Evolutionary conservation across 768 basidiomycete species (phyloP).

Genomic region (Amanita rubescens): DNA sequence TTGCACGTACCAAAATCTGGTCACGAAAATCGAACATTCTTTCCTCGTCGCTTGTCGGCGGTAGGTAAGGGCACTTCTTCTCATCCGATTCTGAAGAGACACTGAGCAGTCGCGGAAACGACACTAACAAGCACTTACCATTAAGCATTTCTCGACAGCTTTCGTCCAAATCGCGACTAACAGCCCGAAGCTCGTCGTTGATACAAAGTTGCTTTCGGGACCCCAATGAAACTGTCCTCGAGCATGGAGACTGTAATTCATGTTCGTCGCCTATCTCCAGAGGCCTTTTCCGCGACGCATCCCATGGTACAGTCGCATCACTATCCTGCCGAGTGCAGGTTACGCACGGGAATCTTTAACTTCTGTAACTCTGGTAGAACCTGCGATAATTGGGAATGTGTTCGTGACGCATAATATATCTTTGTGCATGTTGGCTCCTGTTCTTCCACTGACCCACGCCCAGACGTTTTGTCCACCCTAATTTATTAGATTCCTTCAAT

Average conservation of each 20-base stretch:
- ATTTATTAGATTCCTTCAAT: not conserved
- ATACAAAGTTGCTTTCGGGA: conserved; percentile 92
- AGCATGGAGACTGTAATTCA: conserved; percentile 16
- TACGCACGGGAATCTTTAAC: conserved; percentile 37
- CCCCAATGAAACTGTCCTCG: conserved; percentile 76
- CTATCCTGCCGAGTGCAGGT: conserved; percentile 15
- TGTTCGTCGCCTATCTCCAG: conserved; percentile 18
- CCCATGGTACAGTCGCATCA: conserved; percentile 12
- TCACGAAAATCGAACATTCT: conserved; percentile 80
- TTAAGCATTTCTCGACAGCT: conserved; percentile 75
- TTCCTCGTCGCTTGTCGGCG: conserved; percentile 57
- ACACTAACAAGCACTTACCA: conserved; percentile 33
- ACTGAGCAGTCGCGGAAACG: not conserved
- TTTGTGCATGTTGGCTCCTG: conserved; percentile 62
- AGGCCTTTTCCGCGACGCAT: conserved; percentile 14
- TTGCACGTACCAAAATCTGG: conserved; percentile 63
- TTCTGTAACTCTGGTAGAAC: conserved; percentile 78
- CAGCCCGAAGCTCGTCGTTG: conserved; percentile 65
- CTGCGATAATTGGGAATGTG: conserved; percentile 93
- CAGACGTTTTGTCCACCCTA: conserved; percentile 28
- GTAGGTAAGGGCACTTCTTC: conserved; percentile 71
- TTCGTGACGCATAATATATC: conserved; percentile 92
- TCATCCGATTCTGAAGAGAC: conserved; percentile 46
- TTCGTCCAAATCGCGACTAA: conserved; percentile 73
- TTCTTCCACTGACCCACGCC: conserved; percentile 14